Base-by-base conservation (phyloP, 1,284 basidiomycete genomes). In the Bjerkandera adusta region DNA sequence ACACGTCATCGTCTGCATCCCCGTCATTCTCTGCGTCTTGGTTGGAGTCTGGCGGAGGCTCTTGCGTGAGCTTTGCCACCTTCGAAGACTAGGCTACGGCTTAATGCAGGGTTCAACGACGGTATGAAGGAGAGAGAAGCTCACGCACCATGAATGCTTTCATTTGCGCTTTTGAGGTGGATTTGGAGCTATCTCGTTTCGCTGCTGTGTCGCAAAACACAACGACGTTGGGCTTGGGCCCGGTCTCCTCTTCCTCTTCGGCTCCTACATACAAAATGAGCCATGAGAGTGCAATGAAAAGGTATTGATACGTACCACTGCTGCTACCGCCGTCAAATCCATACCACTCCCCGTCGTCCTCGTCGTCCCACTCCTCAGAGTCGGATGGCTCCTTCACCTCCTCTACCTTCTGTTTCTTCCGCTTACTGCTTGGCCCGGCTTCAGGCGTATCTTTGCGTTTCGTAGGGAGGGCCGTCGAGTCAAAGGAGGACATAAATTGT, bases 21-120 rank as follows among this genome's bases (percentile, higher is more conserved):
- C 63, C 58, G 7, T 53, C 47, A 10, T 16, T 55, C 16, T 55
- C 56, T 48, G 60, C 59, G 32, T 57, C 51, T 3, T 54, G 53
- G 36, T 52, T 54, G 43, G 50, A 52, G 6, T 48, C 53, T 15
- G 46, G 44, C 4, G 51, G 40, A 18, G 63, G 52, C 24, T 73
- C 70, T 40, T 68, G 56, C 10, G 71, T 71, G 35, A 88, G 51
- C 59, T 81, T 83, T 12, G 76, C 73, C 15, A 88, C 76, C 68
- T 85, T 89, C 16, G 88, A 86, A 2, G 89, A 91, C 89, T 90
- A 55, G 15, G n/a, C n/a, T n/a, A n/a, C n/a, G n/a, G n/a, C n/a
- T n/a, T 20, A 21, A 7, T 32, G 25, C 16, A 47, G 22, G 35
- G 27, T 34, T 48, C 10, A 48, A 37, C 36, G 20, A 45, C 5